Evolutionary conservation across 495 filamentous ascomycete genomes (phyloP).

Genomic region (Physcia stellaris): DNA sequence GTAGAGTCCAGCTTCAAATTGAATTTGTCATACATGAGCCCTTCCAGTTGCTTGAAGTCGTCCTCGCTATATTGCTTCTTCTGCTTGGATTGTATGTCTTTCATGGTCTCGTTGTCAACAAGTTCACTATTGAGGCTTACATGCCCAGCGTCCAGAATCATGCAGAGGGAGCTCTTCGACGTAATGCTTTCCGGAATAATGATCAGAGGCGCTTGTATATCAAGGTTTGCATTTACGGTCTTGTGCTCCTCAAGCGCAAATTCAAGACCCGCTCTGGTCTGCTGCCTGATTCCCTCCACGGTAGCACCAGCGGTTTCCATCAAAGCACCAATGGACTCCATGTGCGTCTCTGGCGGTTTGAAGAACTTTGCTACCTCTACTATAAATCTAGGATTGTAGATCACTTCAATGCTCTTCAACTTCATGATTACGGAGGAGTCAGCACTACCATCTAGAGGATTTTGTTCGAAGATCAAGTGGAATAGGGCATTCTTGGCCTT

Average conservation of each 20-base stretch:
- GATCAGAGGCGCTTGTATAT: constrained; percentile 89
- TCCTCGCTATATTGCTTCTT: constrained; percentile 75
- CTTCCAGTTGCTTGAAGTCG: constrained; percentile 74
- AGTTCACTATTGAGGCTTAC: constrained; percentile 86
- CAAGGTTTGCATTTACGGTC: constrained; percentile 89
- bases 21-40: constrained; percentile 93
- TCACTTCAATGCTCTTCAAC: constrained; percentile 87
- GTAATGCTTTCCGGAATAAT: constrained; percentile 91
- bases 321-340: constrained; percentile 92
- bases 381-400: constrained; percentile 89
- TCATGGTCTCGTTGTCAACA: constrained; percentile 77
- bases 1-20: constrained; percentile 82
- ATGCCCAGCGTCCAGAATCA: constrained; percentile 94
- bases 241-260: constrained; percentile 96
- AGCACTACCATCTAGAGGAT: constrained; percentile 81
- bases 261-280: constrained; percentile 88
- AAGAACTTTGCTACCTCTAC: constrained; percentile 88
- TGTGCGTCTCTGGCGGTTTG: constrained; percentile 86
- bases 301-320: constrained; percentile 92
- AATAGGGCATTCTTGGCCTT: constrained; percentile 71
- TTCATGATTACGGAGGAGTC: constrained; percentile 83
- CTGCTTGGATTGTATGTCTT: constrained; percentile 81
- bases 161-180: constrained; percentile 60
- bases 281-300: constrained; percentile 83
- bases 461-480: constrained; percentile 81